Base-by-base conservation (phyloP, 352 stramenopile species). In the Phytophthora sp. region DNA sequence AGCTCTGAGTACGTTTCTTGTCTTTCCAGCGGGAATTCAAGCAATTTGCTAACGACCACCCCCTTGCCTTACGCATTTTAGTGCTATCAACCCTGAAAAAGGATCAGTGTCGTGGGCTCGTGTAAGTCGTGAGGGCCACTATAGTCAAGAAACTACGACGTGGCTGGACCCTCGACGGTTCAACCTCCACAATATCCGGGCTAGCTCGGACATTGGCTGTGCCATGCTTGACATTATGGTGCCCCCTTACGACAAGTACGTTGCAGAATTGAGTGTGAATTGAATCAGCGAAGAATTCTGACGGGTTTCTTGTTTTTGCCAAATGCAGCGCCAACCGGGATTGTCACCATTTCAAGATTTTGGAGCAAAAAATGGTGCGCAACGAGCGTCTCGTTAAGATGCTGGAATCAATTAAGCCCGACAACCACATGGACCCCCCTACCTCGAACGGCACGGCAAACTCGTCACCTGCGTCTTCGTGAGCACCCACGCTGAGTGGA, bases 151-250 rank as follows among this genome's bases (percentile, higher is more conserved):
- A 46, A 87, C 76, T 17, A 94, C 86, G 7, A 91, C 91, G 73
- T 92, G 85, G 82, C 69, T 94, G 37, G 85, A 92, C 43, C 86
- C 86, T 7, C 85, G 82, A 52, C 80, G 84, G 21, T 91, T 92
- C 62, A 94, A 94, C 51, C 66, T 94, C 31, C 86, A 94, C 49
- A 79, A 92, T 38, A 89, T 94, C 50, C 74, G 84, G 50, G 86
- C 84, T 11, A 90, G 84, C 43, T 75, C 74, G 13, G 68, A 81
- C 6, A 90, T 90, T 42, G 86, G 86, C 6, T 94, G 86, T 51
- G 86, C 86, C 10, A 61, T 94, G 44, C 66, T 94, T 30, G 86
- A 94, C 37, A 86, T 94, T 48, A 94, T 92, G 84, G 82, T 94
- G 27, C 86, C 86, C n/a, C 86, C 86, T 10, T 94, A 94, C 72